Evolutionary conservation across 345 rosid genomes (phyloP), one percentile per base, ranked within the genome.

Genomic region (Geranium rotundifolium): DNA sequence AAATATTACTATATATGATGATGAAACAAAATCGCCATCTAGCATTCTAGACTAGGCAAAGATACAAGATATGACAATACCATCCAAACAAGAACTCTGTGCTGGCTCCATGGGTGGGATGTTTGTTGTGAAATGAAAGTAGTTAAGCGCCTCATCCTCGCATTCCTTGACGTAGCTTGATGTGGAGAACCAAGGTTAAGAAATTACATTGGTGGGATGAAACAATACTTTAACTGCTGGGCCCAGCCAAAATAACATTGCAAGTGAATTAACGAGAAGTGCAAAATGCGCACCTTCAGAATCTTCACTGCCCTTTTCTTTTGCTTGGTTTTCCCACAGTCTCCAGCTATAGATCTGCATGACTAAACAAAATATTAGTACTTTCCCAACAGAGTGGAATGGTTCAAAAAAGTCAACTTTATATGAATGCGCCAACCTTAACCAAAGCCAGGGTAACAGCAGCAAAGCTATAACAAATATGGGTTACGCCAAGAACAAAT

Each of bases 41-140:
- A 41, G 1, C 50, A 41, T 41, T 41, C 10, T 12, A 41, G 10
- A 41, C 50, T 12, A 41, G 50, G 50, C 50, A 41, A 41, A 41
- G 50, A 41, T 41, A 41, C 50, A 41, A 41, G 1, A 41, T 41
- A 13, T 41, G 50, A 9, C 12, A 1, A 20, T 83, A 85, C 91
- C 88, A 85, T 76, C 91, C 91, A 85, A 76, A 81, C 86, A 63
- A 83, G 72, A 67, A 79, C 72, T 72, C 72, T 64, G 64, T 76
- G 77, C 62, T 69, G 80, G 77, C 91, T 85, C 88, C 91, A 85
- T 34, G 91, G 88, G 72, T 85, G 88, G 65, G 85, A 77, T 17
- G 83, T 75, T 52, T 69, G 72, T 67, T 80, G 78, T 70, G 30
- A 61, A 62, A 81, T 67, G 67, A 85, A 85, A 52, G 87, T 81